phyloP scores from a whole-genome alignment of 176 grass and related monocot species.

The Cenchrus americanus region DNA sequence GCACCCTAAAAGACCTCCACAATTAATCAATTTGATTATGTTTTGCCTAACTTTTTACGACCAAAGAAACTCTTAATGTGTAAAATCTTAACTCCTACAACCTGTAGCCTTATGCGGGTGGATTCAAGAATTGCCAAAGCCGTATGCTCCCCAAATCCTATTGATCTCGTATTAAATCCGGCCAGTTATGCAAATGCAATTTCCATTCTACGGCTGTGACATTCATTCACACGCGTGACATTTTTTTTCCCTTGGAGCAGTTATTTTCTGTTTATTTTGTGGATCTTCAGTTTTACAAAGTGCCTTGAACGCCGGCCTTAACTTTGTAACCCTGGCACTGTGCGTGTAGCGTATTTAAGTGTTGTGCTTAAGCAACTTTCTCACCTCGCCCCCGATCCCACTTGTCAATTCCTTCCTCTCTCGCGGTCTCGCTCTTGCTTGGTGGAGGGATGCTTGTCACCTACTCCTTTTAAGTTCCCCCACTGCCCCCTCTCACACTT shows the following conservation, averaged over 20 bases:
- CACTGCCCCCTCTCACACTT: conserved; percentile 32
- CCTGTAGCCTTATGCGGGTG: not conserved
- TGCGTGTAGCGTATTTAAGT: conserved; percentile 53
- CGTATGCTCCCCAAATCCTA: not conserved
- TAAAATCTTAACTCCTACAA: conserved; percentile 11
- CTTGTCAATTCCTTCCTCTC: conserved; percentile 13
- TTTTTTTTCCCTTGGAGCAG: not conserved
- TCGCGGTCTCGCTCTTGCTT: conserved; percentile 10
- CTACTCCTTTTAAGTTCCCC: conserved; percentile 73
- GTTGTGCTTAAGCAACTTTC: conserved; percentile 38
- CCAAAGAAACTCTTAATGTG: not conserved
- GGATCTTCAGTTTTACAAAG: conserved; percentile 46
- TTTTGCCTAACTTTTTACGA: not conserved
- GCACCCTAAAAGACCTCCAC: too few species aligned
- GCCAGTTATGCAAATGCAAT: conserved; percentile 24
- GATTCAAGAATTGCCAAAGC: conserved; percentile 32
- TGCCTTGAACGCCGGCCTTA: conserved; percentile 26
- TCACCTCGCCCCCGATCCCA: conserved; percentile 30
- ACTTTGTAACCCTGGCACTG: not conserved
- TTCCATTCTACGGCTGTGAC: not conserved
- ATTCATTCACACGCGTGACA: not conserved
- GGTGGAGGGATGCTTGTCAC: conserved; percentile 83
- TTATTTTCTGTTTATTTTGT: conserved; percentile 20
- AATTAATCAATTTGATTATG: not conserved
- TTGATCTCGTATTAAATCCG: conserved; percentile 30